Base-by-base conservation (phyloP, 805 yeast species). In the Yarrowia keelungensis region DNA sequence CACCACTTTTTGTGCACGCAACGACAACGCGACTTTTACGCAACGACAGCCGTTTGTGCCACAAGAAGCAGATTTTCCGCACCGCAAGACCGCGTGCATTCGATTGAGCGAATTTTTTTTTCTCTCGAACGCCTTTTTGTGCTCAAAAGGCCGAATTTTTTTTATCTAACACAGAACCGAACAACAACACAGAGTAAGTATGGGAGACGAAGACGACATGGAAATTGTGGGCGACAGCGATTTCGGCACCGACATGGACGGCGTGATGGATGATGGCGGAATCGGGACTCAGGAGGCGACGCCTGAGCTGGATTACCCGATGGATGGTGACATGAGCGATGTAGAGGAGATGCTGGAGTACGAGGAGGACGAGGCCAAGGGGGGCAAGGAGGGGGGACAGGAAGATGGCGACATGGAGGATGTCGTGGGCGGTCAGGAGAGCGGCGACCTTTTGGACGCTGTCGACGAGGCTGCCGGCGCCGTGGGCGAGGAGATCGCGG, bases 281-380 rank as follows among this genome's bases (percentile, higher is more conserved):
- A 26, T 26, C 32, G 47, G 38, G 10, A 19, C 43, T 26, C 16
- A 26, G 26, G 43, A 53, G 2, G 43, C 22, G 16, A 54, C 61
- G 4, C 46, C 61, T 7, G 46, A 54, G 46, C 46, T 43, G 49
- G 64, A 56, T 56, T 41, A 56, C 39, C 41, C 49, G 39, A 56
- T 56, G 47, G 64, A 56, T 11, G 64, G 49, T 11, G 61, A 38
- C 61, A 54, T 54, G 61, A 56, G 64, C 26, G 64, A 32, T 43
- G 49, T 35, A n/a, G 64, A 56, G 49, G 64, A 42, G 7, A 42
- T 56, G 38, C 26, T 56, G 64, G 64, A 56, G 64, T 56, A 56
- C 49, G 64, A 56, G 22, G 64, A 56, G 39, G 64, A 16, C 3
- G 64, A 42, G 46, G 32, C 32, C 32, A 26, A 26, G 32, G 32